Percentiles rank a stretch among this genome's conserved stretches.
Conservation (phyloP, 148 eudicot genomes). For the Cornus florida region DNA sequence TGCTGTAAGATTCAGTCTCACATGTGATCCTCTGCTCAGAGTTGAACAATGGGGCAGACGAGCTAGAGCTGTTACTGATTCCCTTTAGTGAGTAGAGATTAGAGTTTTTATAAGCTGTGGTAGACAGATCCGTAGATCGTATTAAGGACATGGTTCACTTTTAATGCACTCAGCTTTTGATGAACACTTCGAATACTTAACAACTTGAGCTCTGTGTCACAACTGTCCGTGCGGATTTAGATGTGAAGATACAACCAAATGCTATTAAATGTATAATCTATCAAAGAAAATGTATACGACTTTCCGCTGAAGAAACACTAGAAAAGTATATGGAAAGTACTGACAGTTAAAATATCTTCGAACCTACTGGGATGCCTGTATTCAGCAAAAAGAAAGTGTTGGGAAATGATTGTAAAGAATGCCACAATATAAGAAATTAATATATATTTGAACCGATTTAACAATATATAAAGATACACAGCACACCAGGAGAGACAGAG, state of each 20-base stretch:
- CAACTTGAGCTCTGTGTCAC: background rate
- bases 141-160: constrained; percentile 28
- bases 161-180: background rate
- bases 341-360: background rate
- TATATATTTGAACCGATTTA: no score
- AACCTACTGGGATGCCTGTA: no score
- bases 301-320: background rate
- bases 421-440: no score
- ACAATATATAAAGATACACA: no score
- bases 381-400: background rate
- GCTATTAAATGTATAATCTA: no score
- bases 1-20: constrained; percentile 44
- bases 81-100: constrained; percentile 13
- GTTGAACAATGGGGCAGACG: constrained; percentile 37
- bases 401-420: background rate
- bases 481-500: no score
- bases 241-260: background rate
- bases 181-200: background rate
- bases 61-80: constrained; percentile 13
- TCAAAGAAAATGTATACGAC: no score
- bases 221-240: no score
- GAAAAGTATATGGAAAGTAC: background rate
- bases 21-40: constrained; percentile 43
- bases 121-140: background rate
- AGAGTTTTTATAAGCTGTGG: constrained; percentile 37